phyloP scores from a whole-genome alignment of 2,329 filamentous ascomycete genomes.

The Claviceps digitariae region DNA sequence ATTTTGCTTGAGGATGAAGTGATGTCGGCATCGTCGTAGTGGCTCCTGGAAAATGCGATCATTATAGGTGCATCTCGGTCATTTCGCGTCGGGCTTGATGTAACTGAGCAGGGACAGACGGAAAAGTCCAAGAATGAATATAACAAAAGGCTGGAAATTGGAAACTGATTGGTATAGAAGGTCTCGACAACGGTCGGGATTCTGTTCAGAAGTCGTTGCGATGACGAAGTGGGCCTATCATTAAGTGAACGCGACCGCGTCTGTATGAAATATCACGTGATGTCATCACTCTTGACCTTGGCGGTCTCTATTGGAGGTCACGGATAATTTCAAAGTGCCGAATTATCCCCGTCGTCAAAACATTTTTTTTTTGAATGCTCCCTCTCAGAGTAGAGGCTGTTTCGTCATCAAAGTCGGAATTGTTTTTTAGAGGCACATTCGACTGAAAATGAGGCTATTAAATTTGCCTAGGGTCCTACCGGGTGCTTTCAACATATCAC shows the following conservation, averaged over 20 bases:
- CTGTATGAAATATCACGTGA: not conserved
- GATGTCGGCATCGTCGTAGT: conserved; percentile 53
- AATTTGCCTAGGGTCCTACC: not conserved
- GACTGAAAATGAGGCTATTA: conserved; percentile 1
- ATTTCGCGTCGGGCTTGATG: not conserved
- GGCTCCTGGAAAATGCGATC: not conserved
- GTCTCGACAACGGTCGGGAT: not conserved
- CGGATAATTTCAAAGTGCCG: not conserved
- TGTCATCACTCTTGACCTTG: not conserved
- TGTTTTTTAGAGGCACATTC: not conserved
- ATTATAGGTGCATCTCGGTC: not conserved
- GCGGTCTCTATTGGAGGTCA: not conserved
- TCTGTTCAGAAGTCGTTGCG: not conserved
- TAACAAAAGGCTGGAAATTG: not conserved
- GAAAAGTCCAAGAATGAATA: not conserved
- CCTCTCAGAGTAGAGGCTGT: not conserved
- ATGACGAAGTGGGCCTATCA: not conserved
- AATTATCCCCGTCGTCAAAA: not conserved
- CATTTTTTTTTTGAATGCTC: not conserved
- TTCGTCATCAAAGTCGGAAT: not conserved
- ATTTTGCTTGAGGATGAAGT: conserved; percentile 70
- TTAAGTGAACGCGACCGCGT: not conserved
- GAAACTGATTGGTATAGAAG: not conserved
- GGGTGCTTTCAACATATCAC: not conserved
- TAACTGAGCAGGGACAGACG: not conserved